Base-by-base conservation (phyloP, 1,139 yeast genomes). In the Debaryomycetaceae sp. region DNA sequence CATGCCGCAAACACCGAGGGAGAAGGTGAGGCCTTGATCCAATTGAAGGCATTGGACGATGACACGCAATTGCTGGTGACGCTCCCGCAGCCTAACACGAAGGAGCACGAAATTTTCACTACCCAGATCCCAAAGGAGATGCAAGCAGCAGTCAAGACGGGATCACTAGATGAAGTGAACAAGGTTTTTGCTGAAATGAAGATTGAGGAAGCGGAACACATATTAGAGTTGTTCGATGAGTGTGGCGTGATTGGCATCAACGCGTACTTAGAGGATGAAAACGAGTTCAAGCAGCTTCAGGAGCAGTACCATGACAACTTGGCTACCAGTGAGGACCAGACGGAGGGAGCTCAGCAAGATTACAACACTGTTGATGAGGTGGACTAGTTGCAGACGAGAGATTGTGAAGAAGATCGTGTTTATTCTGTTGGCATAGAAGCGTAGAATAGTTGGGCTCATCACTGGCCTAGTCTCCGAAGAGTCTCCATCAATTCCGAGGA, bases 21-120 rank as follows among this genome's bases (percentile, higher is more conserved):
- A 3, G 84, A 73, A 30, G 85, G 75, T 16, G 91, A 79, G 42
- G 93, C 83, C 32, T 75, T 78, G 42, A 88, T 91, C 43, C 97
- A 91, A 57, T 65, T 91, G 47, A 83, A 85, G 47, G 78, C 96
- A 0, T 73, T 89, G 32, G 97, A 91, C 56, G 95, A 93, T 21
- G 73, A 78, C 38, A 75, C 91, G 1, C 80, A 83, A 53, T 67
- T 91, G 30, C 66, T 75, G 31, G 89, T 91, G 12, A 72, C 69
- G 34, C 63, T 88, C 13, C 98, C 98, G 3, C 61, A 65, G 41
- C 61, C 65, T 36, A 56, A 58, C 5, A 67, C 79, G 3, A 65
- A 67, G 32, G 83, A 77, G 29, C 78, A 73, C 47, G 65, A 69
- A 34, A 58, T 68, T 1, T 83, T 81, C 48, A 46, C 57, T 17